Percentiles rank a stretch among this genome's conserved stretches.
Evolutionary conservation across 768 basidiomycete species (phyloP).

Genomic region (Exidia glandulosa): DNA sequence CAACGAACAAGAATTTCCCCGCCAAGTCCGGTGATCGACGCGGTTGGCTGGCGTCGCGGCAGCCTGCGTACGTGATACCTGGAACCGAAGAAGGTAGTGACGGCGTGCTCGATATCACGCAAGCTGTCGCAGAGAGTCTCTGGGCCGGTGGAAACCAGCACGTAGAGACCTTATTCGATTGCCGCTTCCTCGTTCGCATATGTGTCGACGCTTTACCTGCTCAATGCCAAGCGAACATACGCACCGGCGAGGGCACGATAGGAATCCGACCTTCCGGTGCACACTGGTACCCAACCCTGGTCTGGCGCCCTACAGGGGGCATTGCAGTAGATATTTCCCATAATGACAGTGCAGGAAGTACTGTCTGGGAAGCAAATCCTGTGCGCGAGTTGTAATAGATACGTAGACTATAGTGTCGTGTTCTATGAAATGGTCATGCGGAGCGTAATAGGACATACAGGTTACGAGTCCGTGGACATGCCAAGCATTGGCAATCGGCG

Average conservation of each 20-base stretch:
- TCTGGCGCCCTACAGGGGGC: no score
- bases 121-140: constrained; percentile 2
- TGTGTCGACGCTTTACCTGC: background rate
- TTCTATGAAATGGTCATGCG: no score
- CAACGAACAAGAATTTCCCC: background rate
- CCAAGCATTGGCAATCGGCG: no score
- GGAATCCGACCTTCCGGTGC: background rate
- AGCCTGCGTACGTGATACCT: constrained; percentile 20
- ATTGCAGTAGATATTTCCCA: no score
- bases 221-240: background rate
- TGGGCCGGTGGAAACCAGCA: background rate
- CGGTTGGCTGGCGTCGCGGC: constrained; percentile 56
- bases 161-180: background rate
- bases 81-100: constrained; percentile 3
- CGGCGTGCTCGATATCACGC: constrained; percentile 22
- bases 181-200: background rate
- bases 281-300: background rate
- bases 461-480: no score
- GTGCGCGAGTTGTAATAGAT: no score
- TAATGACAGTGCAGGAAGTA: no score
- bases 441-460: no score
- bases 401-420: no score
- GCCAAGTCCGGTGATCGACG: constrained; percentile 18
- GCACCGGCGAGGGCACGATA: background rate
- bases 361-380: no score